Evolutionary conservation across 2,329 filamentous ascomycete species (phyloP), one percentile per base, ranked within the genome.

Genomic region (Cladosporium sp.): DNA sequence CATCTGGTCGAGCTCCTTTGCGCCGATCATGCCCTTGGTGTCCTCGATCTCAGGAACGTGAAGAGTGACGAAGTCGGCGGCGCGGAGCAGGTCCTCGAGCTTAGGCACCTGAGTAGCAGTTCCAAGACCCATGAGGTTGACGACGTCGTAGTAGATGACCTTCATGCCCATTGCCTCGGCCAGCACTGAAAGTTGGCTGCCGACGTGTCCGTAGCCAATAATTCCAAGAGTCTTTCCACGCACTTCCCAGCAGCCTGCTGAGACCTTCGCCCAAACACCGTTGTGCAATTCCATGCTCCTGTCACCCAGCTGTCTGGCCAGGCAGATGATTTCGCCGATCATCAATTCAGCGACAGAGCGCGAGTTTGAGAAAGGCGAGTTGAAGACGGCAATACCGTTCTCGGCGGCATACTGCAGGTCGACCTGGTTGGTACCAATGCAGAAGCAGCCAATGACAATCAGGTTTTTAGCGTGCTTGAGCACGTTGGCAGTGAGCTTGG

Each of bases 91-190:
- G 23, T 85, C 87, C 35, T 94, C 86, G 26, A 99, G 82, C 0
- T 87, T 90, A 5, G 89, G 82, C 46, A 98, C 91, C 78, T 98
- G 95, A 71, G 85, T 88, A 35, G 94, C 88, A 12, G 91, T 96
- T 65, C 95, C 95, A 77, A 99, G 82, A 53, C 91, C 91, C 95
- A 99, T 99, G 72, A 98, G 85, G 72, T 93, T 96, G 69, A 97
- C 81, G 7, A 97, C 89, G 78, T 99, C 95, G 79, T 96, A 98
- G 84, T 97, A 99, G 73, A 98, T 93, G 74, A 99, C 95, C 18
- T 86, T 89, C 94, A 99, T 97, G 59, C 95, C 95, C 93, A 99
- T 97, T 28, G 94, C 89, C 80, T 99, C 95, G 31, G 95, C 93
- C 69, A 99, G 83, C 50, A 99, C 95, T 0, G 93, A 98, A 69